A percentile compares a stretch with the other conserved stretches of the same genome.
Conservation (phyloP, 441 rosid genomes). For the Melianthus villosus region DNA sequence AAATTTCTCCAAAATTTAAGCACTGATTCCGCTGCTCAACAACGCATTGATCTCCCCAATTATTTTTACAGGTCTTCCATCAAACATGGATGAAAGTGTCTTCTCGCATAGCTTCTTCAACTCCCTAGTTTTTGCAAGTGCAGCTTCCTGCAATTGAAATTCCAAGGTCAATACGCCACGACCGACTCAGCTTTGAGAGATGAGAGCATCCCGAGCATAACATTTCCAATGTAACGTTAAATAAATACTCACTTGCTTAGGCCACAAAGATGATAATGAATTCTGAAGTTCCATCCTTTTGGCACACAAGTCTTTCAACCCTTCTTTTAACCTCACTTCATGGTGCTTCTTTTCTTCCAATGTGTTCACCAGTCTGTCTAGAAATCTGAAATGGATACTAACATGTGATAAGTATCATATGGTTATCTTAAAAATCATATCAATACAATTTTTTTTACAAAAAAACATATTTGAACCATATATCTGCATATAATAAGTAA, state of each 20-base stretch:
- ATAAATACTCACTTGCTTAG: conserved; percentile 48
- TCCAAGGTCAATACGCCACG: no score
- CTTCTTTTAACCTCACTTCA: conserved; percentile 62
- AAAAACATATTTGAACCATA: no score
- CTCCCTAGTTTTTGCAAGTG: conserved; percentile 64
- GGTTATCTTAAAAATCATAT: no score
- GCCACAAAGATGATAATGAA: conserved; percentile 80
- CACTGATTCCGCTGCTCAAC: conserved; percentile 41
- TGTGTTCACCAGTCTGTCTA: conserved; percentile 65
- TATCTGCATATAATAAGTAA: no score
- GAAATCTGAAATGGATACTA: conserved; percentile 37
- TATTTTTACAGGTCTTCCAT: conserved; percentile 90
- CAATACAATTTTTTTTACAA: no score
- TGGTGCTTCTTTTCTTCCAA: conserved; percentile 85
- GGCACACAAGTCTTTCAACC: conserved; percentile 59
- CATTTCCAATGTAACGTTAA: no score
- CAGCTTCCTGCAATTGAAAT: conserved; percentile 49
- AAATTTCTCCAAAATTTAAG: conserved; percentile 9
- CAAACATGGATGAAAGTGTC: conserved; percentile 67
- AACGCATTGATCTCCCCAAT: conserved; percentile 86
- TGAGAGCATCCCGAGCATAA: no score
- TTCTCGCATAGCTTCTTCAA: conserved; percentile 76
- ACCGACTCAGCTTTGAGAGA: no score
- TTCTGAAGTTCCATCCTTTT: conserved; percentile 87
- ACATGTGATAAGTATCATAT: no score